phyloP scores from a whole-genome alignment of 257 asterid genomes.

The Hygrophila difformis region DNA sequence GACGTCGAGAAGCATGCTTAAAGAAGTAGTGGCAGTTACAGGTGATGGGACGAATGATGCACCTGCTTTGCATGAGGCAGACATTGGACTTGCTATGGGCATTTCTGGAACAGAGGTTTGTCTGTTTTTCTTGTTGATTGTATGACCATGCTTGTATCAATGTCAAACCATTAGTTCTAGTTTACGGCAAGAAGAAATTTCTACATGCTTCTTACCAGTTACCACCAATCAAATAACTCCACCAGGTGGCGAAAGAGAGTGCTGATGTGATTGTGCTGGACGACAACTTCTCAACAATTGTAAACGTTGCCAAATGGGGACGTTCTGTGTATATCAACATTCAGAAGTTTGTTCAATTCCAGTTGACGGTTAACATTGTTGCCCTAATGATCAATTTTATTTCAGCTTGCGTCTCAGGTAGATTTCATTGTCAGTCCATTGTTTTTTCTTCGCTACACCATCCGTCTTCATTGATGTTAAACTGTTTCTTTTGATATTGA shows the following conservation, averaged over 20 bases:
- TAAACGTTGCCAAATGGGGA: constrained; percentile 95
- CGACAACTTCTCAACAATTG: constrained; percentile 90
- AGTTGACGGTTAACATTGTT: constrained; percentile 86
- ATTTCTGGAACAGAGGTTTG: constrained; percentile 89
- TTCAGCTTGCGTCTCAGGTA: constrained; percentile 86
- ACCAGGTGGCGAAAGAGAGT: constrained; percentile 96
- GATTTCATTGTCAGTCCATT: background rate
- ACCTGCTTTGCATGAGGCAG: constrained; percentile 89
- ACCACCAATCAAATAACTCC: constrained; percentile 11
- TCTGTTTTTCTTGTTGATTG: background rate
- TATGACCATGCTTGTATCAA: too few species aligned
- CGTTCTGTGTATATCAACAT: constrained; percentile 94
- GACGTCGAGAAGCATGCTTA: constrained; percentile 51
- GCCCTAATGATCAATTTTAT: constrained; percentile 87
- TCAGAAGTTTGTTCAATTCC: constrained; percentile 97
- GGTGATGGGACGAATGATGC: constrained; percentile 98
- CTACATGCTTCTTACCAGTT: too few species aligned
- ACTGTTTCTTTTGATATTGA: background rate
- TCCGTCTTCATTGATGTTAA: too few species aligned
- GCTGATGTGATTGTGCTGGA: constrained; percentile 95
- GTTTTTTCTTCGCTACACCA: too few species aligned
- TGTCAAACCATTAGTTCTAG: too few species aligned
- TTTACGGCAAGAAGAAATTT: too few species aligned
- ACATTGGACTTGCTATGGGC: constrained; percentile 94
- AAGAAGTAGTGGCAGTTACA: constrained; percentile 93